Evolutionary conservation across 495 filamentous ascomycete genomes (phyloP), one percentile per base, ranked within the genome.

Genomic region (Penicillium steckii): DNA sequence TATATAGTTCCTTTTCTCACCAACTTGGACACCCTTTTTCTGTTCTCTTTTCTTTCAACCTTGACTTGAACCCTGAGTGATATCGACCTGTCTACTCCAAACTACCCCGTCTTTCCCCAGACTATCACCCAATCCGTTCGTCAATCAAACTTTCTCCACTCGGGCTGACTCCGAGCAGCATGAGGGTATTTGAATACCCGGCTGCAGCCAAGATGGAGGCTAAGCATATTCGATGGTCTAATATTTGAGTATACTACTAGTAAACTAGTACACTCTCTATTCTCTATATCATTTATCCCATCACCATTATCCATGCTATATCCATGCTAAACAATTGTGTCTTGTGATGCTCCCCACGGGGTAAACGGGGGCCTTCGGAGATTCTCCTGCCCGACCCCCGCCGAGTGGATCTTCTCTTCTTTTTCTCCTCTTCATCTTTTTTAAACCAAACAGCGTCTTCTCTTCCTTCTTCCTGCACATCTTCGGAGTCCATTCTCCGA

Each of bases 101-200:
- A n/a, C n/a, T n/a, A n/a, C 26, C 19, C 51, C 23, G 25, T 43
- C 10, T 19, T 24, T 33, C 33, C 32, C 12, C 33, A 37, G 33
- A 37, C 33, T 37, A 37, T 15, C 18, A 9, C n/a, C 29, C 29
- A 32, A 32, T 13, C 29, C 29, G n/a, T 13, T 32, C 29, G 18
- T 8, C 1, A 41, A 41, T 22, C 38, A 10, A 21, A 41, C 18
- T 41, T 41, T 23, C 21, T 10, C 18, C 38, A n/a, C 46, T 58
- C 50, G 56, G 56, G 12, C 21, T 55, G 43, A 12, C 56, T 47
- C 56, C 56, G 56, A 59, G 26, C 33, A 19, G 23, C 41, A 24
- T 42, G 26, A 35, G 38, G 44, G 3, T 10, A 27, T 53, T 46
- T n/a, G n/a, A n/a, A n/a, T n/a, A n/a, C n/a, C n/a, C n/a, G n/a